Percentiles rank a stretch among this genome's conserved stretches.
phyloP scores from a whole-genome alignment of 441 rosid species.

The Aleurites moluccanus region DNA sequence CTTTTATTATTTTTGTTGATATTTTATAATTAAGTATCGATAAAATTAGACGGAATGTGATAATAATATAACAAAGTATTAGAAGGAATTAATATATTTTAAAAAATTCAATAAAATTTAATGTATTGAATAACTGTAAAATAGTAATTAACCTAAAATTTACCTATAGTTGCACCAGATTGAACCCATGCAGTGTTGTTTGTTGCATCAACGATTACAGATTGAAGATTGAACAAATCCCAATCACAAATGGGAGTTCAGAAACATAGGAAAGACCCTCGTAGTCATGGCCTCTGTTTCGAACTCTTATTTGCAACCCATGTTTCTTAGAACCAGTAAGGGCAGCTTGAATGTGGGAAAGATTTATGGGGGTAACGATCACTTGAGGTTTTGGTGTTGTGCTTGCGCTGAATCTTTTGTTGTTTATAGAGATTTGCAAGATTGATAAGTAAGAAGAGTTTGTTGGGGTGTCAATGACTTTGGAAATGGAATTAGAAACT shows the following conservation, averaged over 20 bases:
- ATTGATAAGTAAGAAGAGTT: conserved; percentile 32
- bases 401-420: conserved; percentile 44
- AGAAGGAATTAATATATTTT: too few relatives aligned
- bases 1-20: too few relatives aligned
- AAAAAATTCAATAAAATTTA: too few relatives aligned
- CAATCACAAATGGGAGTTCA: conserved; percentile 42
- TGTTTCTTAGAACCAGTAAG: conserved; percentile 41
- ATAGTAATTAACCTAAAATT: too few relatives aligned
- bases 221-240: conserved; percentile 49
- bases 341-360: conserved; percentile 51
- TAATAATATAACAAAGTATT: too few relatives aligned
- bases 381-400: conserved; percentile 45
- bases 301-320: conserved; percentile 49
- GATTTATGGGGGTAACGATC: conserved; percentile 44
- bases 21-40: too few relatives aligned
- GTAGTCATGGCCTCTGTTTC: conserved; percentile 73
- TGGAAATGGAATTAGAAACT: conserved; percentile 7
- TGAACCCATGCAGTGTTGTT: conserved; percentile 51
- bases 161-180: conserved; percentile 56
- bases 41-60: too few relatives aligned
- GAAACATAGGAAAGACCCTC: conserved; percentile 67
- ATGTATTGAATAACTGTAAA: too few relatives aligned
- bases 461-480: conserved; percentile 17
- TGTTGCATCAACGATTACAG: conserved; percentile 32
- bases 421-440: conserved; percentile 34